Evolutionary conservation across 2,329 filamentous ascomycete genomes (phyloP), one percentile per base, ranked within the genome.

Genomic region (Eurotiales sp.): DNA sequence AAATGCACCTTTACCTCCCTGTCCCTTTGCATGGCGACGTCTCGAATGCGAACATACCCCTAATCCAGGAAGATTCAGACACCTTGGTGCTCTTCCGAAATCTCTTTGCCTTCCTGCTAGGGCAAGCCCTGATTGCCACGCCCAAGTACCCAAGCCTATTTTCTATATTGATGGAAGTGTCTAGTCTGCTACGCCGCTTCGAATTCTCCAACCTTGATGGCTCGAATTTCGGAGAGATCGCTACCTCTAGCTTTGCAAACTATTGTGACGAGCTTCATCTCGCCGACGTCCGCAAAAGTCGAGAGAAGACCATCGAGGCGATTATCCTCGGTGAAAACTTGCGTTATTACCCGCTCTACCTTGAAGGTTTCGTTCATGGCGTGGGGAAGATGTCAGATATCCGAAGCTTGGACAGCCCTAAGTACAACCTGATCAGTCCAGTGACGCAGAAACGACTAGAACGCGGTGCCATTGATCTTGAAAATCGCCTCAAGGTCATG

Each of bases 301-400:
- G 86, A 22, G 90, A 96, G 64, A 95, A 93, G 77, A 96, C 88
- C 0, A 77, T 97, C 21, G 90, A 97, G 69, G 88, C 86, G 0
- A 79, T 97, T 42, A 80, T 97, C n/a, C 76, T 99, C 10, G 91
- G 88, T 51, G 92, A 99, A 71, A 82, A 82, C 32, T 88, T 97
- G 84, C 85, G 85, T 52, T 95, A 82, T 43, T 82, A 86, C 61
- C 79, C 85, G 7, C 78, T 99, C 2, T 97, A 95, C 71, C 89
- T 88, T 53, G 90, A 96, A 68, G 90, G 89, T 0, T 97, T 96
- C 63, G 84, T 90, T 4, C 93, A 97, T 67, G 90, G 86, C 0
- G 90, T 88, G 8, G 93, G 92, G 45, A 95, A 93, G 69, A 89
- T 80, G 56, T 77, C 92, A 53, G 81, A 88, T 17, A 78, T 90